Conservation (phyloP, 208 protist genomes). For the Leishmania tropica region DNA sequence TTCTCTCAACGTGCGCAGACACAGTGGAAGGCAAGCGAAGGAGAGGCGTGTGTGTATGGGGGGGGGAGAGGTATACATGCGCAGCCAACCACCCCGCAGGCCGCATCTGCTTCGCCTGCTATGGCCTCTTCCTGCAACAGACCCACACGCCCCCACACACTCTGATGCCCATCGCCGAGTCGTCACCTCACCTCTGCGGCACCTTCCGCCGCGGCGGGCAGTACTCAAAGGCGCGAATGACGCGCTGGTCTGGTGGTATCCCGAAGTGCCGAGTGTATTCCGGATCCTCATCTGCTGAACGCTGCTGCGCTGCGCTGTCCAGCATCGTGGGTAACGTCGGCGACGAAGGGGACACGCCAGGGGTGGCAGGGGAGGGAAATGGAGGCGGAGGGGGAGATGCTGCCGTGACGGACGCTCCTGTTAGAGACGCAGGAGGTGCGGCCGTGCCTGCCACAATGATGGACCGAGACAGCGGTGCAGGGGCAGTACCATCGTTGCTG, state of each 20-base stretch:
- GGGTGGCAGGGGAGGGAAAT: neutral
- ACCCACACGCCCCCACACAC: neutral
- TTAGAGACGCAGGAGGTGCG: neutral
- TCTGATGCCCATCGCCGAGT: neutral
- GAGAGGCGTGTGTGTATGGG: neutral
- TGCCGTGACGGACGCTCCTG: neutral
- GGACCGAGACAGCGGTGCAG: neutral
- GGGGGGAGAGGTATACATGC: too few species aligned
- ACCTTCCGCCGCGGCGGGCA: conserved; percentile 37
- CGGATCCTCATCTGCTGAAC: conserved; percentile 15
- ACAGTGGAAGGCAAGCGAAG: neutral
- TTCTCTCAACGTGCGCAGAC: neutral
- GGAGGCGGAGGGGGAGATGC: conserved; percentile 1
- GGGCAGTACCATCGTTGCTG: neutral
- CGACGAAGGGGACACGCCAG: neutral
- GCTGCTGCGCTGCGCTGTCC: neutral
- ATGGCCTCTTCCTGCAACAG: neutral
- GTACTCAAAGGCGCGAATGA: conserved; percentile 70
- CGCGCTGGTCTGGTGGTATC: conserved; percentile 42
- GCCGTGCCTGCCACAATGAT: neutral
- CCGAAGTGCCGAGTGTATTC: conserved; percentile 43
- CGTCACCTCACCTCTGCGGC: conserved; percentile 3
- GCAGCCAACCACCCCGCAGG: neutral
- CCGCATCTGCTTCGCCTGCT: neutral
- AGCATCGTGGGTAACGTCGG: neutral